A percentile compares a stretch with the other conserved stretches of the same genome.
phyloP scores from a whole-genome alignment of 768 basidiomycete genomes.

The Gyrodon lividus region DNA sequence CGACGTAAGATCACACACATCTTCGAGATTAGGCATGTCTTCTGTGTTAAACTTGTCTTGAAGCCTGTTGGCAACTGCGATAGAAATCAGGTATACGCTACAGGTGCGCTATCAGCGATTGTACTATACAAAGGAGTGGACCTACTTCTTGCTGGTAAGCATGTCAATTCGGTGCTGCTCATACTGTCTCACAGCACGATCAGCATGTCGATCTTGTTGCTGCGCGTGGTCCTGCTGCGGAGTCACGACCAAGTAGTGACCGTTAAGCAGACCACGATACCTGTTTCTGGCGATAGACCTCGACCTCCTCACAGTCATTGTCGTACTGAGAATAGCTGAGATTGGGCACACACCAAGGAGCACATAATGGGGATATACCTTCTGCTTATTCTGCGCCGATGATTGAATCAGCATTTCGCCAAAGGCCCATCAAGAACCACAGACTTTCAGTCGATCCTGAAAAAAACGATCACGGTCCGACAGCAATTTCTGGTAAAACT shows the following conservation, averaged over 20 bases:
- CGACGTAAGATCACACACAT: slow-evolving; percentile 48
- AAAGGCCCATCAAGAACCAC: slow-evolving; percentile 10
- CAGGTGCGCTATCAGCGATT: neutral
- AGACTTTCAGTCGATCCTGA: slow-evolving; percentile 67
- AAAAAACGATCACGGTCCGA: slow-evolving; percentile 69
- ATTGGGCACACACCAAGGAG: slow-evolving; percentile 1
- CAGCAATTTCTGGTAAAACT: slow-evolving; percentile 69
- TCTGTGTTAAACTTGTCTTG: slow-evolving; percentile 72
- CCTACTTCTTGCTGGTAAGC: slow-evolving; percentile 79
- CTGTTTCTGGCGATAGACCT: slow-evolving; percentile 77
- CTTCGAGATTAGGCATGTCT: slow-evolving; percentile 66
- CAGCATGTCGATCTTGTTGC: slow-evolving; percentile 78
- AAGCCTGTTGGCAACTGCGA: slow-evolving; percentile 61
- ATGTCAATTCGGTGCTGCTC: slow-evolving; percentile 78
- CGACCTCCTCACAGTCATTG: slow-evolving; percentile 72
- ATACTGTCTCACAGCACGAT: slow-evolving; percentile 67
- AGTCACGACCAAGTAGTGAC: slow-evolving; percentile 3
- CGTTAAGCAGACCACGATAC: slow-evolving; percentile 30
- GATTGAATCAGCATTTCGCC: slow-evolving; percentile 2
- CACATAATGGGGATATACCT: slow-evolving; percentile 18
- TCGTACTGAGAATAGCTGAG: slow-evolving; percentile 57
- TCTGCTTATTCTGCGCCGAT: slow-evolving; percentile 30
- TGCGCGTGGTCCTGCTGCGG: slow-evolving; percentile 55
- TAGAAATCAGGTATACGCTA: slow-evolving; percentile 72
- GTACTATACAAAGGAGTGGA: neutral